phyloP scores from a whole-genome alignment of 306 rosid genomes.

The Sphenostylis stenocarpa region DNA sequence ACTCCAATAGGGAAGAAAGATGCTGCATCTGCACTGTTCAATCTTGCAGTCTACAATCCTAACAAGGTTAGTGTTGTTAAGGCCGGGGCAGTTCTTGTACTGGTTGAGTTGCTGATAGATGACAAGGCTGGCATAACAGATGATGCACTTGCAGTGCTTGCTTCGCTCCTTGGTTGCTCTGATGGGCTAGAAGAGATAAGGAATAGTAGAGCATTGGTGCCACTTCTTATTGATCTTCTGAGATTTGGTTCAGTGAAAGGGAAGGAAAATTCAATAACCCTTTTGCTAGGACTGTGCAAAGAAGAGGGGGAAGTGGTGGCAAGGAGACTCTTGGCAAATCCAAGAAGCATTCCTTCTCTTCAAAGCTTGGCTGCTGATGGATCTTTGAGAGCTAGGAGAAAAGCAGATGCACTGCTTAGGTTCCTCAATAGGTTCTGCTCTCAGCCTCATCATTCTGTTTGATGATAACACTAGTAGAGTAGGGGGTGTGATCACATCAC shows the following conservation, averaged over 20 bases:
- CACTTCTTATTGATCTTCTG: conserved; percentile 80
- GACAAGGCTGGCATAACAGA: conserved; percentile 86
- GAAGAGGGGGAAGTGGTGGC: conserved; percentile 86
- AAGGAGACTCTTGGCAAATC: conserved; percentile 65
- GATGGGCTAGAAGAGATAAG: conserved; percentile 72
- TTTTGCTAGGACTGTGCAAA: conserved; percentile 77
- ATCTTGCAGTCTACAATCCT: conserved; percentile 70
- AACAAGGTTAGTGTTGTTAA: conserved; percentile 63
- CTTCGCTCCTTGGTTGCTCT: conserved; percentile 65
- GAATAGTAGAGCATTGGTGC: conserved; percentile 62
- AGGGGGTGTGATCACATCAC: not conserved
- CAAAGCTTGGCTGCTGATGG: conserved; percentile 76
- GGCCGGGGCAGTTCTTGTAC: conserved; percentile 62
- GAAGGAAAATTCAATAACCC: conserved; percentile 77
- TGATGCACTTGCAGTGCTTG: conserved; percentile 69
- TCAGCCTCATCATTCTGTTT: conserved; percentile 56
- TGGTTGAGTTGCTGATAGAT: conserved; percentile 72
- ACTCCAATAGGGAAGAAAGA: conserved; percentile 75
- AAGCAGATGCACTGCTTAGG: conserved; percentile 85
- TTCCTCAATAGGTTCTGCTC: conserved; percentile 77
- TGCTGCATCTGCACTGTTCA: conserved; percentile 75
- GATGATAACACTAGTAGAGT: conserved; percentile 21
- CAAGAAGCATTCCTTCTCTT: conserved; percentile 80
- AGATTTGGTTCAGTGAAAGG: conserved; percentile 91
- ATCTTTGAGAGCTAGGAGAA: conserved; percentile 77